Evolutionary conservation across 495 filamentous ascomycete genomes (phyloP), one percentile per base, ranked within the genome.

Genomic region (Apiosordaria backusii): DNA sequence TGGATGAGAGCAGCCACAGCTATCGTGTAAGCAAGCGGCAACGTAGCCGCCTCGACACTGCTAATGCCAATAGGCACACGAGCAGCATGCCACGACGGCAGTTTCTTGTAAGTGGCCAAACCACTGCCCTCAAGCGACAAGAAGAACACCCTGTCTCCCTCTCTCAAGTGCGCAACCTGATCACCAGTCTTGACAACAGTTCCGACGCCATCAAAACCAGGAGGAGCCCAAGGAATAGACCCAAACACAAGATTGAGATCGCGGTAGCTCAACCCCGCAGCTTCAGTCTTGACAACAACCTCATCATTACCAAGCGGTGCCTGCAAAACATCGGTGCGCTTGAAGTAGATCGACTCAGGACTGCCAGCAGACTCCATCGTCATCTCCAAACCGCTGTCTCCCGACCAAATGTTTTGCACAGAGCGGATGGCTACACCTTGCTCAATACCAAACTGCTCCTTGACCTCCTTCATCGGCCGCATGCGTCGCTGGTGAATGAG

Each of bases 1-100:
- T 69, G 25, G 35, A 72, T 23, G 3, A 55, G 52, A 19, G 52
- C 52, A 18, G 52, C 52, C n/a, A 55, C 22, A 3, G 52, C 52
- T 27, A 55, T 23, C 4, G n/a, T 55, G 52, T 55, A 55, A 23
- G 52, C 52, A 5, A 55, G 22, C 4, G 52, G 52, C 52, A 55
- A n/a, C 7, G n/a, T 55, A 18, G 52, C 52, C 7, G 52, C 52
- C 6, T 55, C 52, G 4, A 13, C 21, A 22, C n/a, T 23, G 52
- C 52, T 55, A n/a, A 55, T 21, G 22, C 52, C 52, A 19, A 6
- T 13, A 3, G 52, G 52, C n/a, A 55, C 52, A 1, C 22, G n/a
- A 21, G 52, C 52, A 23, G 52, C 52, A 23, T 55, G 52, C 52
- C 52, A 55, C 52, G 52, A 55, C 0, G 52, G 52, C 2, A 55